phyloP scores from a whole-genome alignment of 441 rosid genomes.

The Manihot esculenta region DNA sequence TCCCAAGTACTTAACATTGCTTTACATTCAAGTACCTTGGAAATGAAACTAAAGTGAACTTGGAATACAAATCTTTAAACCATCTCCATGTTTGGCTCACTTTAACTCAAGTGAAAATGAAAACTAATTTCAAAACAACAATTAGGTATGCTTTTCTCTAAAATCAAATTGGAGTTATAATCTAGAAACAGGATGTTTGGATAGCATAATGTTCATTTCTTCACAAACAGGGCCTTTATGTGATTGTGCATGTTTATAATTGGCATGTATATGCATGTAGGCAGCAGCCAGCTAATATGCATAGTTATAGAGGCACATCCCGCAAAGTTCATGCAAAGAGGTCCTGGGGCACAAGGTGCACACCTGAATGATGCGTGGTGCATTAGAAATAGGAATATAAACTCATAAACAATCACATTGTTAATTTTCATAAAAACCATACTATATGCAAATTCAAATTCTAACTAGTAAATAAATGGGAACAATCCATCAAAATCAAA shows the following conservation, averaged over 20 bases:
- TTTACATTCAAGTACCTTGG: conserved; percentile 6
- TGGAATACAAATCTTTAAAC: background rate
- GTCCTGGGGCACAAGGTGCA: too few species aligned
- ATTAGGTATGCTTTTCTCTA: background rate
- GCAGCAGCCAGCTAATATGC: background rate
- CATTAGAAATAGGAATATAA: too few species aligned
- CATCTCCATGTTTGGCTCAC: background rate
- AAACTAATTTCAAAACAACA: background rate
- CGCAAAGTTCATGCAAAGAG: too few species aligned
- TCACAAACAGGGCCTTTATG: background rate
- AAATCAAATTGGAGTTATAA: background rate
- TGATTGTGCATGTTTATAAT: background rate
- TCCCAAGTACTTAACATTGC: background rate
- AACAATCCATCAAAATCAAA: too few species aligned
- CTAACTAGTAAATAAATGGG: too few species aligned
- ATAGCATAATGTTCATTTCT: background rate
- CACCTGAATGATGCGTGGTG: too few species aligned
- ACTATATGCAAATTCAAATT: too few species aligned
- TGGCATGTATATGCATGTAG: background rate
- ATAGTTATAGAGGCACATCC: too few species aligned
- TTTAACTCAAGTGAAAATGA: background rate
- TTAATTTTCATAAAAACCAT: too few species aligned
- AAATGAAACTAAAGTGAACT: background rate
- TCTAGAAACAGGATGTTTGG: background rate
- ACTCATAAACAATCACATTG: too few species aligned